phyloP scores from a whole-genome alignment of 257 asterid species.

The Solanum piurae region DNA sequence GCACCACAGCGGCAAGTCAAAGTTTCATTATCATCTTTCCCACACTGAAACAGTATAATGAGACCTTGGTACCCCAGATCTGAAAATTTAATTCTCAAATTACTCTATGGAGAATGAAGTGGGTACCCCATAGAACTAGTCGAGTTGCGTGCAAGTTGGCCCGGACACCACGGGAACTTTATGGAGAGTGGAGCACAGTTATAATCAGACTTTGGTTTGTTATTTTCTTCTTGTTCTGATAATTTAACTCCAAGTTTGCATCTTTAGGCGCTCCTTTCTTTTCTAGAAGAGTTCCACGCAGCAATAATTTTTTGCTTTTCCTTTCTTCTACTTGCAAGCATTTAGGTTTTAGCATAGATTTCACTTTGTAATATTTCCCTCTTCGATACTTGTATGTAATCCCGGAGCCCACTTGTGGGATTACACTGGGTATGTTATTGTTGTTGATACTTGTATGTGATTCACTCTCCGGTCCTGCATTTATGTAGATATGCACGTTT shows the following conservation, averaged over 20 bases:
- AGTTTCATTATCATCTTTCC: neutral
- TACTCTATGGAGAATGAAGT: neutral
- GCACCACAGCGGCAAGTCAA: neutral
- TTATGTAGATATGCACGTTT: neutral
- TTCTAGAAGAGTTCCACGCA: neutral
- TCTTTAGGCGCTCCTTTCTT: neutral
- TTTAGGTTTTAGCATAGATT: neutral
- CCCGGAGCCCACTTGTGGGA: neutral
- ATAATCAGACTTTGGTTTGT: neutral
- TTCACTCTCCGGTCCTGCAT: neutral
- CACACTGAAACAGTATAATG: neutral
- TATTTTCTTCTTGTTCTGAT: neutral
- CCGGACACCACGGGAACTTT: neutral
- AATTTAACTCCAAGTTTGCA: neutral
- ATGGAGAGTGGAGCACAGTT: neutral
- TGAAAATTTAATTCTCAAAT: neutral
- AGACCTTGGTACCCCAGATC: neutral
- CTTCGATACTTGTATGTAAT: neutral
- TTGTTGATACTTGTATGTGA: neutral
- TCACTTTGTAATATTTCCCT: neutral
- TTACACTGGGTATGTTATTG: neutral
- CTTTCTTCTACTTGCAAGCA: neutral
- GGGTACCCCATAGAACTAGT: neutral
- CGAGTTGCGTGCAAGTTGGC: neutral
- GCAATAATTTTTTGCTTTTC: neutral